phyloP scores from a whole-genome alignment of 805 yeast genomes.

The Ogataea glucozyma region DNA sequence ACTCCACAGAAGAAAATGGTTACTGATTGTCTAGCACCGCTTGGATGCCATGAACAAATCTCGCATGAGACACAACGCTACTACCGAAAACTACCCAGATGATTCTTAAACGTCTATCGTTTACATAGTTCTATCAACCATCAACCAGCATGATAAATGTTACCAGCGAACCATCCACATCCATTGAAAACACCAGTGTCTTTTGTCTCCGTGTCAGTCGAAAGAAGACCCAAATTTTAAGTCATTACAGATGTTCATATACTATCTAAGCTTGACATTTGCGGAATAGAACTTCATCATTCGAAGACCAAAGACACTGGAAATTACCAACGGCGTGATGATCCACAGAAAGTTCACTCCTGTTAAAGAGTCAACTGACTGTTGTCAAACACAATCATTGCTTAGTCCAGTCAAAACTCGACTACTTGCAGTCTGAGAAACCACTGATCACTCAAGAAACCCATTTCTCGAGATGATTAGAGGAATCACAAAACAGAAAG shows the following conservation, averaged over 20 bases:
- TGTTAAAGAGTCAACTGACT: neutral
- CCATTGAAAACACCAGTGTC: neutral
- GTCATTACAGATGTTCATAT: slow-evolving; percentile 41
- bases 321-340: neutral
- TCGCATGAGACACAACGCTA: too few relatives aligned
- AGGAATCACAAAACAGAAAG: neutral
- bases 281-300: slow-evolving; percentile 37
- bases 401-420: neutral
- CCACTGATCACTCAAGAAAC: slow-evolving; percentile 1
- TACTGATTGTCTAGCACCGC: too few relatives aligned
- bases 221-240: slow-evolving; percentile 41
- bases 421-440: neutral
- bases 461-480: slow-evolving; percentile 3
- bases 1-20: too few relatives aligned
- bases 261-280: slow-evolving; percentile 46
- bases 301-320: slow-evolving; percentile 6
- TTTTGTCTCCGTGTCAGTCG: slow-evolving; percentile 30
- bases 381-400: neutral
- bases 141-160: too few relatives aligned
- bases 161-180: neutral
- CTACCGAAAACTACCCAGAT: too few relatives aligned
- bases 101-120: too few relatives aligned
- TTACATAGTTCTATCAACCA: too few relatives aligned
- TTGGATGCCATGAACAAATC: too few relatives aligned
- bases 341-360: neutral